Base-by-base conservation (phyloP, 805 yeast species). In the Lipomyces sp. region DNA sequence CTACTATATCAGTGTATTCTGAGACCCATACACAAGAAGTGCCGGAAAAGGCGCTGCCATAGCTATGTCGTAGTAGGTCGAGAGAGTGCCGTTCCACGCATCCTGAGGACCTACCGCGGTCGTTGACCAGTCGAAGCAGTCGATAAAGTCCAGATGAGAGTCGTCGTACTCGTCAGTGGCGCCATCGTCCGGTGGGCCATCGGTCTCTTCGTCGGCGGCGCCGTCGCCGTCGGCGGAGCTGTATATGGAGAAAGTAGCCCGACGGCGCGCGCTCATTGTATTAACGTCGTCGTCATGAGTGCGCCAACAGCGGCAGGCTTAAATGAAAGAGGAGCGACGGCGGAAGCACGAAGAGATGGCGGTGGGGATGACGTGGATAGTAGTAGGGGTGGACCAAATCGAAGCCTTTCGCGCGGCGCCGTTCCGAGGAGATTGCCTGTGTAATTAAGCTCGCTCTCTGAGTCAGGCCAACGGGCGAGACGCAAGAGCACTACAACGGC, bases 31-130 rank as follows among this genome's bases (percentile, higher is more conserved):
- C 39, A 48, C 42, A 10, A 54, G 53, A 22, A 51, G 13, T 4
- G 55, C 52, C 1, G 58, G 56, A 19, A 47, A 51, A 5, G 58
- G 51, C 29, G 49, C 39, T 7, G 44, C 40, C 51, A 49, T 29
- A 19, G 45, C 44, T 39, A 53, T 35, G 16, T 46, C 24, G 32
- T 43, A 52, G 43, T 40, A 41, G 7, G 43, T 39, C 26, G 37
- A 34, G 3, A 52, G 41, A 4, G 40, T 16, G 4, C 35, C 39
- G 3, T 53, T 28, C 57, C 57, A 52, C 11, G 26, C 10, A 8
- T 52, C 47, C 11, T 34, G 52, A 19, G 53, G 43, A 3, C 52
- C 53, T 14, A 52, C 45, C 19, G 53, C 40, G 14, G 51, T 31
- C 10, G 43, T 21, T 21, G 47, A 46, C 41, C 45, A 52, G 3